A percentile compares a stretch with the other conserved stretches of the same genome.
Evolutionary conservation across 805 yeast species (phyloP).

Genomic region (Groenewaldozyma tartarivorans): DNA sequence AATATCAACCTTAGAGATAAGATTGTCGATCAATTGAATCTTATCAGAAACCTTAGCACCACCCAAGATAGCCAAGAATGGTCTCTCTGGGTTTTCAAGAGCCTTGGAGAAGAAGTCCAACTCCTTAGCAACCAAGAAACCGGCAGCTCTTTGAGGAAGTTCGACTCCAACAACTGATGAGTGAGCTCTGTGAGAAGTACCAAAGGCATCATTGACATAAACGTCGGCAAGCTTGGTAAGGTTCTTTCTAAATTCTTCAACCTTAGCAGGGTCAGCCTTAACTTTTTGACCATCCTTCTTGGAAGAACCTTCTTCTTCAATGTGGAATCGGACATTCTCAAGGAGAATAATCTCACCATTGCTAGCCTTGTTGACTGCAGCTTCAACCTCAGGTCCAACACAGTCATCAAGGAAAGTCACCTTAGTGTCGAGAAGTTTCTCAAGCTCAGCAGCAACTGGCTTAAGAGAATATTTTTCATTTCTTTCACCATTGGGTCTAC

Average conservation of each 20-base stretch:
- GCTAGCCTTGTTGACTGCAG: slow-evolving; percentile 61
- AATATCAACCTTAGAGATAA: slow-evolving; percentile 85
- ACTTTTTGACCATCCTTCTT: slow-evolving; percentile 86
- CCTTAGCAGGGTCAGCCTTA: slow-evolving; percentile 82
- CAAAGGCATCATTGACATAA: slow-evolving; percentile 95
- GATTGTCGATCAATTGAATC: slow-evolving; percentile 92
- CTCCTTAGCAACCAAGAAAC: slow-evolving; percentile 97
- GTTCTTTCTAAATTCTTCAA: slow-evolving; percentile 78
- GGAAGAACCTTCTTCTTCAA: slow-evolving; percentile 83
- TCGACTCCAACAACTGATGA: slow-evolving; percentile 98
- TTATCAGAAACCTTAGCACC: slow-evolving; percentile 99
- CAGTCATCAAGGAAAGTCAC: slow-evolving; percentile 82
- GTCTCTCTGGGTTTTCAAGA: slow-evolving; percentile 94
- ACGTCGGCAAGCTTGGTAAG: slow-evolving; percentile 93
- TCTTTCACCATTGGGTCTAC: slow-evolving; percentile 96
- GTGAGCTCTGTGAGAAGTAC: slow-evolving; percentile 99
- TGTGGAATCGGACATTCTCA: slow-evolving; percentile 98
- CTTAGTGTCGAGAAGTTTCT: slow-evolving; percentile 59
- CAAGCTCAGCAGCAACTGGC: slow-evolving; percentile 89
- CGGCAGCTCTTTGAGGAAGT: slow-evolving; percentile 93
- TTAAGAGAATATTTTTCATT: slow-evolving; percentile 79
- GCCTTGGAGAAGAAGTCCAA: slow-evolving; percentile 97
- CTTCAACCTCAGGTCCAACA: slow-evolving; percentile 87
- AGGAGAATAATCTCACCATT: slow-evolving; percentile 80
- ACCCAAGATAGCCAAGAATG: slow-evolving; percentile 97